Evolutionary conservation across 768 basidiomycete genomes (phyloP).

Genomic region (Trametes meyenii): DNA sequence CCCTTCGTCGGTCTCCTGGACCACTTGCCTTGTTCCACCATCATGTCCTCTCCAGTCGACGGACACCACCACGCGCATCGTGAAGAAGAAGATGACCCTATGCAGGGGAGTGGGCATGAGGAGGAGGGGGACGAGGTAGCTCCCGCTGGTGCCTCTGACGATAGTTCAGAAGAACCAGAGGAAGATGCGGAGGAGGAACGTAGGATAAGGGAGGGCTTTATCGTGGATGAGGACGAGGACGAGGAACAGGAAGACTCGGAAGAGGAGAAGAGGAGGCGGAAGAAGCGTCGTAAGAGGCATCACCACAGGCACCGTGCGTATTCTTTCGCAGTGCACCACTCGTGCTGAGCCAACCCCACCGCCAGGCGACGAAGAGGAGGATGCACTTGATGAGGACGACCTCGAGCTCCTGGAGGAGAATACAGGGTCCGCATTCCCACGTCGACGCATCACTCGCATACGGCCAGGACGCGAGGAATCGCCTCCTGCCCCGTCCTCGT

Average conservation of each 20-base stretch:
- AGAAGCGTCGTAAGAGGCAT: constrained; percentile 67
- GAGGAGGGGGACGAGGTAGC: constrained; percentile 59
- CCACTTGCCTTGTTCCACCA: constrained; percentile 26
- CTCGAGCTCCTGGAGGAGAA: constrained; percentile 85
- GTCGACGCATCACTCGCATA: constrained; percentile 62
- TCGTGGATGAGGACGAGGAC: constrained; percentile 89
- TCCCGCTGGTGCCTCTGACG: constrained; percentile 60
- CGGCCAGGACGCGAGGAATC: constrained; percentile 77
- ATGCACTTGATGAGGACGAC: constrained; percentile 79
- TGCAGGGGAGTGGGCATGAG: constrained; percentile 51
- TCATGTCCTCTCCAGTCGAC: constrained; percentile 46
- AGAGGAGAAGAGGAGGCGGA: constrained; percentile 60
- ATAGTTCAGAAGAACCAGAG: constrained; percentile 88
- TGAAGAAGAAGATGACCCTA: constrained; percentile 57
- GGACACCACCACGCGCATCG: constrained; percentile 36
- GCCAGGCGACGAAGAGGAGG: constrained; percentile 58
- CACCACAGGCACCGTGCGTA: constrained; percentile 55
- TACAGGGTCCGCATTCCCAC: constrained; percentile 71
- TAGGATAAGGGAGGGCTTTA: constrained; percentile 84
- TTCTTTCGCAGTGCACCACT: constrained; percentile 26
- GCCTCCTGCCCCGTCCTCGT: constrained; percentile 62
- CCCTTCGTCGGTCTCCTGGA: constrained; percentile 6
- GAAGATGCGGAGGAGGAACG: constrained; percentile 89
- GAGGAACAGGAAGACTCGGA: constrained; percentile 70
- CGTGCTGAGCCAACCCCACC: constrained; percentile 18